These are phyloP conservation scores for Pseudogymnoascus sp. DNA, from an alignment of 2,329 filamentous ascomycete genomes.

Conservation along the genomic window DNA sequence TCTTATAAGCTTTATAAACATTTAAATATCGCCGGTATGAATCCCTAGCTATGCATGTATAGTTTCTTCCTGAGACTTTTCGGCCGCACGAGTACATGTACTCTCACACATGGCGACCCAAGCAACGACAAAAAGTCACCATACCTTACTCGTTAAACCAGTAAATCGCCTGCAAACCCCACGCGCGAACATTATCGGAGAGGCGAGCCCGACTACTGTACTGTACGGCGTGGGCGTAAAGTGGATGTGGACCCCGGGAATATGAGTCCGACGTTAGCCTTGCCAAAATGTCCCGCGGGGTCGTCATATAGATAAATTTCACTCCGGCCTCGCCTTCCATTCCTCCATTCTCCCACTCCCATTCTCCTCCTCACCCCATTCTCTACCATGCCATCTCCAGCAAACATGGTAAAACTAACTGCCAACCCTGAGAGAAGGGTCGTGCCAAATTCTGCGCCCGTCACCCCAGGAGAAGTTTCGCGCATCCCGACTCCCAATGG, in stretches of 20 bases:
- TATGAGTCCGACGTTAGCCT: conserved; percentile 6
- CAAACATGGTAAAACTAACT: not conserved
- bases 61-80: not conserved
- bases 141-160: conserved; percentile 3
- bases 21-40: not conserved
- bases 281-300: conserved; percentile 6
- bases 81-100: not conserved
- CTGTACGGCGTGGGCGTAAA: not conserved
- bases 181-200: not conserved
- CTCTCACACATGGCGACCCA: not conserved
- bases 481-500: conserved; percentile 13
- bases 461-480: conserved; percentile 10
- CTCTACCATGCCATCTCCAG: not conserved
- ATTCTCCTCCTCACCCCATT: not conserved
- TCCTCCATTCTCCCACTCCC: not conserved
- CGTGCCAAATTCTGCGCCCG: not conserved
- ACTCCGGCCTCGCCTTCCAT: not conserved
- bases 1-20: not conserved
- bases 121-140: not conserved
- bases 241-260: conserved; percentile 4
- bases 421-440: not conserved
- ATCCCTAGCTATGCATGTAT: not conserved
- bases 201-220: not conserved
- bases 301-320: conserved; percentile 8
- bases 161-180: not conserved